phyloP scores from a whole-genome alignment of 352 stramenopile genomes.

The Globisporangium sylvaticum region DNA sequence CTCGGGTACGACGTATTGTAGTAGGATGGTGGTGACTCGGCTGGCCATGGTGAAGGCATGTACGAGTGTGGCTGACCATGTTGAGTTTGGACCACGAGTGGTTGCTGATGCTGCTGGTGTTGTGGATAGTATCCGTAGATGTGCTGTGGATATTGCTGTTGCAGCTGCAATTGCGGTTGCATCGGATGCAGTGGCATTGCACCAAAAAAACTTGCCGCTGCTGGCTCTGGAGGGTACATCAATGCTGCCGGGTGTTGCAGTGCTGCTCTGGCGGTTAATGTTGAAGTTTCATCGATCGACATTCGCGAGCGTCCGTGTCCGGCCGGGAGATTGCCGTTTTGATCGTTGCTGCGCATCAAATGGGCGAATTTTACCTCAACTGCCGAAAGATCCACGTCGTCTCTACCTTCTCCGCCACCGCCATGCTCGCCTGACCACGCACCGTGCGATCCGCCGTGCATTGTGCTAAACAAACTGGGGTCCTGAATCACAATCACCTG shows the following conservation, averaged over 20 bases:
- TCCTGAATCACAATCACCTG: slow-evolving; percentile 69
- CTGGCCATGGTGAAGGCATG: neutral
- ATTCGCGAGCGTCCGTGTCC: neutral
- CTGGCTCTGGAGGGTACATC: neutral
- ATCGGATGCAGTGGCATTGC: neutral
- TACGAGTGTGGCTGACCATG: neutral
- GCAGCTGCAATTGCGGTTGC: slow-evolving; percentile 4
- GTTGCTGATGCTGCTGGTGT: slow-evolving; percentile 25
- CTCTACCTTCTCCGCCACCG: slow-evolving; percentile 22
- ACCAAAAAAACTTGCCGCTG: neutral
- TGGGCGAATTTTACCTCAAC: slow-evolving; percentile 81
- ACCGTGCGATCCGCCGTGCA: slow-evolving; percentile 29
- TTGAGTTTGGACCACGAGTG: neutral
- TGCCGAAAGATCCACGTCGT: slow-evolving; percentile 66
- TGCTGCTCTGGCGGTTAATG: neutral
- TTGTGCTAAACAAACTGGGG: slow-evolving; percentile 61
- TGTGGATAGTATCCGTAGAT: slow-evolving; percentile 23
- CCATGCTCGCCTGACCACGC: neutral
- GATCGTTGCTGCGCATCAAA: slow-evolving; percentile 66
- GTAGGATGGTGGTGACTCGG: neutral
- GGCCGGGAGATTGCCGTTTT: slow-evolving; percentile 14
- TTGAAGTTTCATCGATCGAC: neutral
- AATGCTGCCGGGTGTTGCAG: neutral
- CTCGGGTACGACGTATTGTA: slow-evolving; percentile 3
- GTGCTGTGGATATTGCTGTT: slow-evolving; percentile 13